phyloP scores from a whole-genome alignment of 164 flowering plant genomes.

The Stephania yunnanensis region DNA sequence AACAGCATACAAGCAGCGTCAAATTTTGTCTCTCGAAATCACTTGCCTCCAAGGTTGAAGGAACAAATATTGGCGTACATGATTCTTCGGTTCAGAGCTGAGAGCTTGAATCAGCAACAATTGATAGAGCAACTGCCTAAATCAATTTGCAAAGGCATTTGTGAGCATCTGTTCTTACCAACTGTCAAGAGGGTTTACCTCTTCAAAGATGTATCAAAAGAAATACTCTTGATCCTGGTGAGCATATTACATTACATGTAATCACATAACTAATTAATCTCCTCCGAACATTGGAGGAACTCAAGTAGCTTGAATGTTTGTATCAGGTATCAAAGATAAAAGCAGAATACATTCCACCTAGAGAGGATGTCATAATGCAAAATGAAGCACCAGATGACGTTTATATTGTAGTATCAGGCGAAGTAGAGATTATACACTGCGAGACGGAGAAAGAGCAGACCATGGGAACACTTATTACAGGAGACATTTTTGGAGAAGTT shows the following conservation, averaged over 20 bases:
- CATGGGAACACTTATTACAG: conserved; percentile 44
- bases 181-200: conserved; percentile 70
- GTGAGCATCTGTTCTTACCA: conserved; percentile 73
- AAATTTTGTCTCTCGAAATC: conserved; percentile 67
- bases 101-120: conserved; percentile 79
- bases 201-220: conserved; percentile 62
- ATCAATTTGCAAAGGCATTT: conserved; percentile 73
- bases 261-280: background rate
- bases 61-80: conserved; percentile 83
- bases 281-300: background rate
- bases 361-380: conserved; percentile 81
- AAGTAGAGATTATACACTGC: conserved; percentile 60
- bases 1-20: conserved; percentile 87
- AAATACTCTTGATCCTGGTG: conserved; percentile 59
- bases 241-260: background rate
- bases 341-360: conserved; percentile 87
- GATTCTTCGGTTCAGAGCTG: conserved; percentile 86
- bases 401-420: conserved; percentile 78
- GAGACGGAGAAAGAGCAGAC: conserved; percentile 46
- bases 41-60: conserved; percentile 61
- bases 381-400: conserved; percentile 79
- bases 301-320: background rate
- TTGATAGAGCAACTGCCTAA: conserved; percentile 82
- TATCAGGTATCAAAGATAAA: conserved; percentile 76
- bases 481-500: conserved; percentile 80